Conservation (phyloP, 192 early-diverging fungal species). For the Coemansia sp. region DNA sequence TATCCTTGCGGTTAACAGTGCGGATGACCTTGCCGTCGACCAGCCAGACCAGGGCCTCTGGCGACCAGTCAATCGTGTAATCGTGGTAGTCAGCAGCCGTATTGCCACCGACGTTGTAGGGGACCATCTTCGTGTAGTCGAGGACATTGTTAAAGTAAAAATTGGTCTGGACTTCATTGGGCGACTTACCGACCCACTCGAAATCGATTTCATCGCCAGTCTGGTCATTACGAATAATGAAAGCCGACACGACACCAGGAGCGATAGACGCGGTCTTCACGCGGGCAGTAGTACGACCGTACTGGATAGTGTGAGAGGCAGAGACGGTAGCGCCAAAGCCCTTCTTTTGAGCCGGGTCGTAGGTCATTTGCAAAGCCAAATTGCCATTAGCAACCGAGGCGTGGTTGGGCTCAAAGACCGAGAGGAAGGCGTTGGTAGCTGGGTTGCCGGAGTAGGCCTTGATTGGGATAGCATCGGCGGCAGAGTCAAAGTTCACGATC, state of each 20-base stretch:
- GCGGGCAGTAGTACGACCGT: conserved; percentile 61
- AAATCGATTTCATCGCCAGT: conserved; percentile 71
- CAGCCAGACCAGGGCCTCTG: conserved; percentile 58
- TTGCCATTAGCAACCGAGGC: conserved; percentile 20
- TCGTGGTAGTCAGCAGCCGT: conserved; percentile 58
- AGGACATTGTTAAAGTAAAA: conserved; percentile 61
- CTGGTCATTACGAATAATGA: conserved; percentile 56
- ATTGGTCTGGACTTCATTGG: conserved; percentile 64
- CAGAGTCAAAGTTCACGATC: conserved; percentile 38
- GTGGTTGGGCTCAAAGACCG: conserved; percentile 47
- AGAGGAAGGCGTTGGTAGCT: conserved; percentile 50
- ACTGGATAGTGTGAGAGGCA: conserved; percentile 55
- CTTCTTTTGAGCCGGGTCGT: conserved; percentile 51
- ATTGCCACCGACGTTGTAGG: conserved; percentile 35
- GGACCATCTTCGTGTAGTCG: conserved; percentile 58
- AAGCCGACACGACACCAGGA: conserved; percentile 61
- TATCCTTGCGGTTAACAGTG: conserved; percentile 53
- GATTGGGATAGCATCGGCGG: conserved; percentile 31
- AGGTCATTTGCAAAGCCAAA: conserved; percentile 39
- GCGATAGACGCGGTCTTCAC: conserved; percentile 59
- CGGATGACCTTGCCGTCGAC: conserved; percentile 61
- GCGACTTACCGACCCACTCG: conserved; percentile 65
- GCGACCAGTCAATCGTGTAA: conserved; percentile 66
- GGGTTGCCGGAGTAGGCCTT: conserved; percentile 34
- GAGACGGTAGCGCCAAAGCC: conserved; percentile 62